Conservation (phyloP, 371 early-diverging fungal genomes). For the Mortierella sp. region DNA sequence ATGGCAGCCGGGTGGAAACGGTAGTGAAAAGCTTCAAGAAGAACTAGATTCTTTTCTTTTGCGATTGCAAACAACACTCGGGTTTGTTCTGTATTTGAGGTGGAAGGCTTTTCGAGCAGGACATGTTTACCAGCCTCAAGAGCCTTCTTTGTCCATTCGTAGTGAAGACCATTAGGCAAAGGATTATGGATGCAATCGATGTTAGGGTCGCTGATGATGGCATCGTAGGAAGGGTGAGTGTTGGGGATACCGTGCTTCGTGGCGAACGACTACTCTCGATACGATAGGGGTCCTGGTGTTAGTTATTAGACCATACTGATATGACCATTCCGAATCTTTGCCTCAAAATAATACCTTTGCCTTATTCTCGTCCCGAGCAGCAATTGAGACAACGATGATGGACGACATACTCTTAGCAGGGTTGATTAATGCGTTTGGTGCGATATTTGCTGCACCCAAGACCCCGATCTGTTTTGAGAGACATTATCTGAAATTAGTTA, state of each 20-base stretch:
- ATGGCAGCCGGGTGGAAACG: constrained; percentile 58
- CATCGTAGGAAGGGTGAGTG: constrained; percentile 59
- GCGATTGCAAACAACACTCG: constrained; percentile 34
- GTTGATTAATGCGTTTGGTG: constrained; percentile 48
- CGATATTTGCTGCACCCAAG: constrained; percentile 49
- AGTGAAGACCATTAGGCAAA: constrained; percentile 62
- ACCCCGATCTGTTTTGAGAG: too few species aligned
- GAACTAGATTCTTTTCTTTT: constrained; percentile 49
- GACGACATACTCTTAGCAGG: constrained; percentile 47
- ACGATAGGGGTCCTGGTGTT: not conserved
- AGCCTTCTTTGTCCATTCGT: constrained; percentile 59
- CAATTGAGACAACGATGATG: constrained; percentile 54
- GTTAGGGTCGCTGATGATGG: constrained; percentile 53
- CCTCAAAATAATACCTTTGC: constrained; percentile 30
- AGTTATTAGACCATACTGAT: not conserved
- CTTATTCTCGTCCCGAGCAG: constrained; percentile 56
- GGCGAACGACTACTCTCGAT: constrained; percentile 4
- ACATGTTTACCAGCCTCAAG: constrained; percentile 58
- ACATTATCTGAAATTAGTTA: too few species aligned
- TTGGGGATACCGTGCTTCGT: constrained; percentile 52
- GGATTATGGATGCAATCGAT: constrained; percentile 67
- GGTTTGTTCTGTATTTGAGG: constrained; percentile 56
- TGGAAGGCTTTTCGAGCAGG: constrained; percentile 60
- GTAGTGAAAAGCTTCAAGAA: constrained; percentile 64
- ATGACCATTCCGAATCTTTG: too few species aligned